A percentile compares a stretch with the other conserved stretches of the same genome.
These are phyloP conservation scores for Volvariella volvacea DNA, from an alignment of 1,284 basidiomycete genomes.

Conservation along the genomic window DNA sequence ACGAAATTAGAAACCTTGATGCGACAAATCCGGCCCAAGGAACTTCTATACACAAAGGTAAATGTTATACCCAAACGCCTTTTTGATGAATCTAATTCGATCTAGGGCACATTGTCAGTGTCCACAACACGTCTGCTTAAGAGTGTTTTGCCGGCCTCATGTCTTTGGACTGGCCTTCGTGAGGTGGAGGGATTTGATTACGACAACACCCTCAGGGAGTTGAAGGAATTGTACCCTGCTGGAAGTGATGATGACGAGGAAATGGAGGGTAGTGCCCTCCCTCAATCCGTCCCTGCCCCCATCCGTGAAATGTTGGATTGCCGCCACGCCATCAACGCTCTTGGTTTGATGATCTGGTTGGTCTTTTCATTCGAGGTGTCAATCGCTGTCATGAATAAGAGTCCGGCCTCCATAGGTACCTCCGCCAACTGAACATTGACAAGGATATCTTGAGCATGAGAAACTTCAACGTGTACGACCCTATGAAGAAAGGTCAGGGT, in stretches of 20 bases:
- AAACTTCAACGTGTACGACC: constrained; percentile 96
- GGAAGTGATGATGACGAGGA: constrained; percentile 33
- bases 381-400: background rate
- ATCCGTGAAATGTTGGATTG: constrained; percentile 69
- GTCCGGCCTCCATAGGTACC: constrained; percentile 47
- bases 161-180: constrained; percentile 84
- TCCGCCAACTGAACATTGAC: constrained; percentile 89
- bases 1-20: constrained; percentile 93
- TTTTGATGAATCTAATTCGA: background rate
- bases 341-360: constrained; percentile 91
- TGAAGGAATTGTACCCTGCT: constrained; percentile 64
- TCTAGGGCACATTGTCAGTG: constrained; percentile 77
- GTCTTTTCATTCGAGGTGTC: constrained; percentile 1
- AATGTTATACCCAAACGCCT: constrained; percentile 8
- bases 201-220: constrained; percentile 64
- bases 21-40: constrained; percentile 89
- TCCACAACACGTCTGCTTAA: constrained; percentile 79
- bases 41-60: constrained; percentile 89
- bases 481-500: constrained; percentile 80
- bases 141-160: constrained; percentile 68
- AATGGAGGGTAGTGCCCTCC: constrained; percentile 44
- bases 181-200: constrained; percentile 72
- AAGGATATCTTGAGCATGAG: constrained; percentile 89
- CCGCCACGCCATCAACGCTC: constrained; percentile 68
- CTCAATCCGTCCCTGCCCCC: constrained; percentile 58